A percentile compares a stretch with the other conserved stretches of the same genome.
These are phyloP conservation scores for Friedmanniomyces simplex DNA, from an alignment of 495 filamentous ascomycete species.

Conservation along the genomic window DNA sequence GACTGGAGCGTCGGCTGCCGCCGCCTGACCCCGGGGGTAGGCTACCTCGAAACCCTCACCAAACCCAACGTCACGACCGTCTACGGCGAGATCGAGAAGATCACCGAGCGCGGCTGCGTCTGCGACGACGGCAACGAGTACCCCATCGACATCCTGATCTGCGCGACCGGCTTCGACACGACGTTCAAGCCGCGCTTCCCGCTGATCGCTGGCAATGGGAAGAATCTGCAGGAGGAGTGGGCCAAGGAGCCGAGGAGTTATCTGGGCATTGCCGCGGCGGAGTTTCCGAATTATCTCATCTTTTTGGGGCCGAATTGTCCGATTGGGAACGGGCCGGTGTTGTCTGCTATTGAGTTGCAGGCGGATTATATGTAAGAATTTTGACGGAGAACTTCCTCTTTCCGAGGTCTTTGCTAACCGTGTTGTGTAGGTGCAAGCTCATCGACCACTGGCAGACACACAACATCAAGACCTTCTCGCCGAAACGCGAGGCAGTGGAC, in stretches of 20 bases:
- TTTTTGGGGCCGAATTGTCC: slow-evolving; percentile 19
- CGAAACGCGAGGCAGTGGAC: slow-evolving; percentile 18
- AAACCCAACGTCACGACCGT: slow-evolving; percentile 29
- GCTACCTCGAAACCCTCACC: slow-evolving; percentile 31
- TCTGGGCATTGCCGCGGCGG: slow-evolving; percentile 23
- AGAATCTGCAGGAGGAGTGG: slow-evolving; percentile 27
- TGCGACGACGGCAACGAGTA: slow-evolving; percentile 12
- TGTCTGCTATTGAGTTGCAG: slow-evolving; percentile 15
- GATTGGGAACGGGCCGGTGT: slow-evolving; percentile 17
- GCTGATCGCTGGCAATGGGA: slow-evolving; percentile 22
- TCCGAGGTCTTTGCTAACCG: no score
- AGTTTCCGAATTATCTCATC: slow-evolving; percentile 22
- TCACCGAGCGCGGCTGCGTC: slow-evolving; percentile 27
- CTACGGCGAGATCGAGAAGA: slow-evolving; percentile 25
- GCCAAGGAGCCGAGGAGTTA: slow-evolving; percentile 24
- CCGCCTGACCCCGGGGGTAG: slow-evolving; percentile 24
- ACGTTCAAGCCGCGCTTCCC: slow-evolving; percentile 25
- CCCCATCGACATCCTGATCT: slow-evolving; percentile 12
- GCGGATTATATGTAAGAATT: not conserved
- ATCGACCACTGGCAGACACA: slow-evolving; percentile 26
- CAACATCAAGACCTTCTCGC: slow-evolving; percentile 26
- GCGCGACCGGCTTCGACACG: slow-evolving; percentile 19
- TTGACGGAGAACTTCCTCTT: no score
- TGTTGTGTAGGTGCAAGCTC: slow-evolving; percentile 15
- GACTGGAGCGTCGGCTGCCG: slow-evolving; percentile 24